Percentiles rank a stretch among this genome's conserved stretches.
These are phyloP conservation scores for Malassezia psittaci DNA, from an alignment of 1,284 basidiomycete genomes.

Conservation along the genomic window DNA sequence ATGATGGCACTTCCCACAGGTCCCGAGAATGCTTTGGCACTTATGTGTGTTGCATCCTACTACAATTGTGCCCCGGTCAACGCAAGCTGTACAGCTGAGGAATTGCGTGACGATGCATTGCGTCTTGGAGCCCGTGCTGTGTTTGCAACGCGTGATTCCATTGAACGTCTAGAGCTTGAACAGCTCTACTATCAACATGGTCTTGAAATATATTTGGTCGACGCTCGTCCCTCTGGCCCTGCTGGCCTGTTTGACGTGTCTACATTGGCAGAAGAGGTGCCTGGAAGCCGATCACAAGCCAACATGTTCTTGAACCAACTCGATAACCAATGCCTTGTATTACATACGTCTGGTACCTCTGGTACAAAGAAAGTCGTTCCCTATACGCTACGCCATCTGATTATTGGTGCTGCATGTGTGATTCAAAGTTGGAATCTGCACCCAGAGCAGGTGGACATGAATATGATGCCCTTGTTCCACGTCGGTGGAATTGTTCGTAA, in stretches of 20 bases:
- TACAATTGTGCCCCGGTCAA: conserved; percentile 47
- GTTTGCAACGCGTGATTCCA: conserved; percentile 39
- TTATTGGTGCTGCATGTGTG: conserved; percentile 45
- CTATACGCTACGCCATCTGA: conserved; percentile 45
- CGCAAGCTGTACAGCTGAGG: conserved; percentile 43
- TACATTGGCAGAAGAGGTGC: conserved; percentile 22
- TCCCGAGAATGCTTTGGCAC: conserved; percentile 42
- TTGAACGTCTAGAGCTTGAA: conserved; percentile 37
- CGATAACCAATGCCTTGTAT: conserved; percentile 41
- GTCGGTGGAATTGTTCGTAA: conserved; percentile 47
- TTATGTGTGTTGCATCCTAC: conserved; percentile 41
- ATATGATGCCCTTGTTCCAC: conserved; percentile 49
- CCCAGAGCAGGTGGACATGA: conserved; percentile 46
- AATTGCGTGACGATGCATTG: conserved; percentile 43
- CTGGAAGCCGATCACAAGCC: conserved; percentile 16
- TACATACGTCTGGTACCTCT: conserved; percentile 47
- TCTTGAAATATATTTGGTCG: conserved; percentile 46
- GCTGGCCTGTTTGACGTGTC: conserved; percentile 45
- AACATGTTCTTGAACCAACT: conserved; percentile 30
- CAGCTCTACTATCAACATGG: conserved; percentile 32
- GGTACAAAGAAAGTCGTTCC: conserved; percentile 48
- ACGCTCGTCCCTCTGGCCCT: conserved; percentile 30
- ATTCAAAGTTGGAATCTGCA: conserved; percentile 43
- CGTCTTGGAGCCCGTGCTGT: conserved; percentile 45
- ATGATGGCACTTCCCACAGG: conserved; percentile 48